Evolutionary conservation across 495 filamentous ascomycete species (phyloP).

Genomic region (Tuber indicum): DNA sequence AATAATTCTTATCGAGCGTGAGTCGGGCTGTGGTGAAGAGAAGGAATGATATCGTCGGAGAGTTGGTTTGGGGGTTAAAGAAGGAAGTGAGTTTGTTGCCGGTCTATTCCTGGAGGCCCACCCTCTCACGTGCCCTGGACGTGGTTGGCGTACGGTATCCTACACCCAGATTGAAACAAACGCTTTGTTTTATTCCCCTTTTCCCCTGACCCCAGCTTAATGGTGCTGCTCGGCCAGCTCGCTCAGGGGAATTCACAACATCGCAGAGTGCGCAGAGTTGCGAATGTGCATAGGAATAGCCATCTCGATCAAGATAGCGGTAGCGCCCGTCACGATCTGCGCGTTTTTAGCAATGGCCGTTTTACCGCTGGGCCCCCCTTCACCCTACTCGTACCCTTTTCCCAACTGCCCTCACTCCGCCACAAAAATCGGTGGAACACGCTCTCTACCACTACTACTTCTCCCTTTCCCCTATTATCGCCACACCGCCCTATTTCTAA

Average conservation of each 20-base stretch:
- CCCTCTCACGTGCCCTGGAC: background rate
- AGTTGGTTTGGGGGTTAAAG: background rate
- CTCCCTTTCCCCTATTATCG: background rate
- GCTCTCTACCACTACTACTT: background rate
- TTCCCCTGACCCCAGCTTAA: background rate
- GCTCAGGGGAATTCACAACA: background rate
- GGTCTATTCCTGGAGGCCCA: background rate
- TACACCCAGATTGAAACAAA: background rate
- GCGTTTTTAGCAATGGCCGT: background rate
- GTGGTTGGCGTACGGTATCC: background rate
- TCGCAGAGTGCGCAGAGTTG: background rate
- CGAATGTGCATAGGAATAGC: background rate
- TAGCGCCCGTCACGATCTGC: background rate
- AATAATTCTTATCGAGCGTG: background rate
- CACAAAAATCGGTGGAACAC: background rate
- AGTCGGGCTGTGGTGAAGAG: background rate
- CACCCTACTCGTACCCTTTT: background rate
- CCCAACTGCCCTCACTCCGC: background rate
- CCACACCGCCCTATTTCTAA: background rate
- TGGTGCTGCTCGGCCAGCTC: constrained; percentile 1
- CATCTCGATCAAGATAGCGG: background rate
- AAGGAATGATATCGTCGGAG: background rate
- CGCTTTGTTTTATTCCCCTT: background rate
- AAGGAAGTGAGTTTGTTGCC: background rate
- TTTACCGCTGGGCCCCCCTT: background rate